phyloP scores from a whole-genome alignment of 352 stramenopile species.

The Phytophthora megakarya region DNA sequence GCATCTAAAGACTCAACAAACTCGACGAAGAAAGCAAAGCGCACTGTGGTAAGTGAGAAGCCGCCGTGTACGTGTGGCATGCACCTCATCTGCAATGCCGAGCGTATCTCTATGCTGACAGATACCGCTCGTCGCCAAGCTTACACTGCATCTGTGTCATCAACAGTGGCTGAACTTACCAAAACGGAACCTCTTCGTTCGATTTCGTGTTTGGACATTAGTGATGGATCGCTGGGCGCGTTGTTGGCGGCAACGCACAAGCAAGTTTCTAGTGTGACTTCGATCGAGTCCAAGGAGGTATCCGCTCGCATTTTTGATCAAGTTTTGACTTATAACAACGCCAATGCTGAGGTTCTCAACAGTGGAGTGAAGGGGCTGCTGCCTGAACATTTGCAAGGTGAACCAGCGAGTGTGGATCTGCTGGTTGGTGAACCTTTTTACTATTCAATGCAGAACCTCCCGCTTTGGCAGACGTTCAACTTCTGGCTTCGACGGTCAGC shows the following conservation, averaged over 20 bases:
- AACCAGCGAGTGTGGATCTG: conserved; percentile 53
- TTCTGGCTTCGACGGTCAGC: conserved; percentile 79
- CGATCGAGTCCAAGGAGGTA: conserved; percentile 83
- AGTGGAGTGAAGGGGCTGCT: conserved; percentile 72
- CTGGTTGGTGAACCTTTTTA: conserved; percentile 81
- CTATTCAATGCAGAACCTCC: conserved; percentile 88
- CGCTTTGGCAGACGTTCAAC: conserved; percentile 83
- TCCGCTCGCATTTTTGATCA: conserved; percentile 80
- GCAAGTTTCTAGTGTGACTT: conserved; percentile 57
- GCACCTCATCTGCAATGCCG: conserved; percentile 81
- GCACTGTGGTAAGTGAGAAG: conserved; percentile 41
- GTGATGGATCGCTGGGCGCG: conserved; percentile 71
- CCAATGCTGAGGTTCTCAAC: conserved; percentile 61
- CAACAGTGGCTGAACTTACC: conserved; percentile 19
- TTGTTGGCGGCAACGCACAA: conserved; percentile 59
- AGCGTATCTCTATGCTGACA: conserved; percentile 78
- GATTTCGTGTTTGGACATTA: conserved; percentile 73
- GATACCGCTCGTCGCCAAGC: conserved; percentile 47
- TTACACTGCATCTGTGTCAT: conserved; percentile 44
- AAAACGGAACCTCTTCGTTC: conserved; percentile 19
- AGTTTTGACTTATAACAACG: conserved; percentile 57
- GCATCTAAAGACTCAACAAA: conserved; percentile 7
- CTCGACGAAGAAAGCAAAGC: conserved; percentile 45
- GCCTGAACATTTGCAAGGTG: conserved; percentile 58
- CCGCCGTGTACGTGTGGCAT: conserved; percentile 71